These are phyloP conservation scores for Apiospora marii DNA, from an alignment of 2,329 filamentous ascomycete species.

Conservation along the genomic window DNA sequence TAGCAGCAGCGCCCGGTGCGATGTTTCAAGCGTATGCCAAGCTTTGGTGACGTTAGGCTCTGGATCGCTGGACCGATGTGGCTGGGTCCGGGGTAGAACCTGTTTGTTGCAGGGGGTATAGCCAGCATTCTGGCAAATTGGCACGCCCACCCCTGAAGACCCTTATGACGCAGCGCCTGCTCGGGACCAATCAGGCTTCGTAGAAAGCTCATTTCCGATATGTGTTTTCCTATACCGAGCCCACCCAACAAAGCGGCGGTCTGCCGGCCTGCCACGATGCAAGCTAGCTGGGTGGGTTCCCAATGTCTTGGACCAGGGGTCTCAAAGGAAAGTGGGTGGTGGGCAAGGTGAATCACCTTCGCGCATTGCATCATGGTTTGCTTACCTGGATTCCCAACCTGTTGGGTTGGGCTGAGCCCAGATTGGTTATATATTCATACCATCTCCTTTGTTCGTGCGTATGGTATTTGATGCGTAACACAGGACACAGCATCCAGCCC, in stretches of 20 bases:
- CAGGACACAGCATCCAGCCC: background rate
- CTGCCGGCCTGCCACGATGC: constrained; percentile 4
- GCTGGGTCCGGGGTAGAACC: constrained; percentile 20
- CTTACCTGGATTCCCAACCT: constrained; percentile 2
- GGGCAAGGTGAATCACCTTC: constrained; percentile 12
- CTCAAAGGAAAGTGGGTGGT: constrained; percentile 14
- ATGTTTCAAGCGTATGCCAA: constrained; percentile 15
- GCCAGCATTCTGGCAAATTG: constrained; percentile 10
- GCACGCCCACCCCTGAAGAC: constrained; percentile 18
- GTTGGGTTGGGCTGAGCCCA: background rate
- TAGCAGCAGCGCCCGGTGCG: constrained; percentile 1
- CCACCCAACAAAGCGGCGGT: background rate
- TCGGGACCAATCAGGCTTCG: constrained; percentile 4
- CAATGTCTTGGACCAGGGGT: constrained; percentile 6
- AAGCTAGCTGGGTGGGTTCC: background rate
- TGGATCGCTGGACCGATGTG: background rate
- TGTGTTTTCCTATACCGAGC: background rate
- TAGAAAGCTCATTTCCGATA: background rate
- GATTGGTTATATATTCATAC: background rate
- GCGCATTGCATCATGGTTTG: constrained; percentile 18
- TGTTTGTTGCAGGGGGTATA: constrained; percentile 8
- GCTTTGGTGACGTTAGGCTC: constrained; percentile 15
- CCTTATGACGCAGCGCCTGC: constrained; percentile 16
- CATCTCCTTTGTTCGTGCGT: background rate
- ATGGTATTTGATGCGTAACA: background rate